These are phyloP conservation scores for Eutrema heterophyllum DNA, from an alignment of 345 rosid species.

Conservation along the genomic window DNA sequence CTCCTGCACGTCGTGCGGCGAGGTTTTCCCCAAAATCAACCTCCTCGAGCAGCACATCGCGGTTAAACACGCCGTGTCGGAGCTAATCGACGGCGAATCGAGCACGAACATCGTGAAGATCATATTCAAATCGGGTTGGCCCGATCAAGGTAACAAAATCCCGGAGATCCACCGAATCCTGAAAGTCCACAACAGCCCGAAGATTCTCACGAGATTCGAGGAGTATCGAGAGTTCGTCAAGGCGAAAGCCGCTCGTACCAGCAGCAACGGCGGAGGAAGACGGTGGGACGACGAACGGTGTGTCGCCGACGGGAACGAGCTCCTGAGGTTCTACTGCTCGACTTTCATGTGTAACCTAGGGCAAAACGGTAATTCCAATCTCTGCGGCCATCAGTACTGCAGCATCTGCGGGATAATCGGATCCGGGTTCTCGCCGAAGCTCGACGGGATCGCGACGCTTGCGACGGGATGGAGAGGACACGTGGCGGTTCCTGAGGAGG, in stretches of 20 bases:
- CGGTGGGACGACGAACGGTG: conserved; percentile 70
- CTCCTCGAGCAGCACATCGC: conserved; percentile 76
- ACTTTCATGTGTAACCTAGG: conserved; percentile 84
- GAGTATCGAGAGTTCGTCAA: conserved; percentile 88
- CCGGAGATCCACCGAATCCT: conserved; percentile 61
- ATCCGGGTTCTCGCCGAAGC: conserved; percentile 78
- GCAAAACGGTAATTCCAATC: conserved; percentile 40
- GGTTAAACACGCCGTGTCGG: conserved; percentile 71
- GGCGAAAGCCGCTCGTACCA: conserved; percentile 50
- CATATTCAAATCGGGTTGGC: conserved; percentile 88
- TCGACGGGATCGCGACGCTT: conserved; percentile 79
- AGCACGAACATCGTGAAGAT: conserved; percentile 82
- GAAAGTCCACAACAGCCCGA: conserved; percentile 81
- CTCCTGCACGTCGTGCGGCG: conserved; percentile 80
- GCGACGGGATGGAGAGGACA: conserved; percentile 85
- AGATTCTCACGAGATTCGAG: conserved; percentile 72
- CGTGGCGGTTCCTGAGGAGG: conserved; percentile 72
- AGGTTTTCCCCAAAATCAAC: conserved; percentile 51
- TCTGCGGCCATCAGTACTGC: conserved; percentile 75
- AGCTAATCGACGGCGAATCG: conserved; percentile 68
- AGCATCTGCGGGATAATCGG: conserved; percentile 79
- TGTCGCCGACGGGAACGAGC: conserved; percentile 95
- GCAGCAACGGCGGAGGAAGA: conserved; percentile 30
- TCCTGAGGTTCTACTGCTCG: conserved; percentile 81
- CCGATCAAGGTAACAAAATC: conserved; percentile 26